These are phyloP conservation scores for Beta vulgaris DNA, from an alignment of 148 eudicot species.

Conservation along the genomic window DNA sequence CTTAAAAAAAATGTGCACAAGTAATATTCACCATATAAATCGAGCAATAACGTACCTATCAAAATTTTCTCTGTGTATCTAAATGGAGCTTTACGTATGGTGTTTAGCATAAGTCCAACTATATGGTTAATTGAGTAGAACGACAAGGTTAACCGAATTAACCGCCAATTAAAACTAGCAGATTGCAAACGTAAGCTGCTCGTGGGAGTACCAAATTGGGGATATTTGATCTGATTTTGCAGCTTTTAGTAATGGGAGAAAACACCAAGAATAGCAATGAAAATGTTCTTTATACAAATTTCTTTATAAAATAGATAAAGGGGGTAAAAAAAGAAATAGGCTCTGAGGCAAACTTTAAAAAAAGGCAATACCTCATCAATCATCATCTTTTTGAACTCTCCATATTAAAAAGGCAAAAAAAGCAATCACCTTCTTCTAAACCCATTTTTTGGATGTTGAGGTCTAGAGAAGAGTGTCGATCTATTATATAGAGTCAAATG, in stretches of 20 bases:
- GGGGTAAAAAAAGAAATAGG: not conserved
- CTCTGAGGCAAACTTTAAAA: not conserved
- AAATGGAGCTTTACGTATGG: no score
- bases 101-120: not conserved
- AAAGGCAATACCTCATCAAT: no score
- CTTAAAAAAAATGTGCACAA: not conserved
- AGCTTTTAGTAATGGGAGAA: slow-evolving; percentile 13
- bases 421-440: no score
- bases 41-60: not conserved
- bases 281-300: no score
- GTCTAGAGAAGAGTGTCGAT: no score
- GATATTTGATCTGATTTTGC: slow-evolving; percentile 5
- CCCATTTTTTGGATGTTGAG: no score
- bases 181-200: slow-evolving; percentile 12
- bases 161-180: slow-evolving; percentile 16
- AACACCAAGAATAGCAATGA: slow-evolving; percentile 8
- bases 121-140: not conserved
- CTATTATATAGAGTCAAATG: no score
- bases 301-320: not conserved
- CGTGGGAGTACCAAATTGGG: slow-evolving; percentile 20
- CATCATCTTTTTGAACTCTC: no score
- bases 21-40: not conserved
- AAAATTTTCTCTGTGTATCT: no score
- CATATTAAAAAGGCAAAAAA: no score
- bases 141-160: slow-evolving; percentile 12